Evolutionary conservation across 2,329 filamentous ascomycete species (phyloP), one percentile per base, ranked within the genome.

Genomic region (Metarhizium anisopliae): DNA sequence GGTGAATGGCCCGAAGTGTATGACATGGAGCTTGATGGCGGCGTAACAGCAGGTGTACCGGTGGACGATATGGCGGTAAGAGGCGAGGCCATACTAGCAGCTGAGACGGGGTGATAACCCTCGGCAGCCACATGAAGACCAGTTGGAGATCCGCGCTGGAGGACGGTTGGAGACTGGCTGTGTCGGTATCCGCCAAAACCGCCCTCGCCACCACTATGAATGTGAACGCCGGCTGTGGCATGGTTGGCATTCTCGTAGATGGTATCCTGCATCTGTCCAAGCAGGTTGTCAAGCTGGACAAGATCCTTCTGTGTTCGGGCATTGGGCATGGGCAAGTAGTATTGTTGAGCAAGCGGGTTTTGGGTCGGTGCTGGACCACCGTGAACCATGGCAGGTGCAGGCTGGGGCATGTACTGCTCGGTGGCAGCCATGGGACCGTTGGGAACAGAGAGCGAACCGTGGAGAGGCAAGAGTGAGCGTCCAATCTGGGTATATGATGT

Each of bases 261-360:
- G 50, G 93, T 96, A 61, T 87, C 86, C 73, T 96, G 92, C 79
- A 97, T 93, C 73, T 96, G 90, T 73, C 96, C 91, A 55, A 99
- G 82, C 70, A 97, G 89, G 67, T 91, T 88, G 70, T 97, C 94
- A 66, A 97, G 92, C 69, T 95, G 91, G 69, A 95, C 77, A 47
- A 99, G 79, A 69, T 99, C 94, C 69, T 85, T 91, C 80, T 97
- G 96, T 51, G 92, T 96, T 67, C 93, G 86, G 55, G 95, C 80
- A 65, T 91, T 95, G 51, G 85, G 85, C 77, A 95, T 90, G 10
- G 91, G 85, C 54, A 94, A 90, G 57, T 96, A 79, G 59, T 90
- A 90, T 74, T 96, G 96, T 66, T 92, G 89, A 10, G 70, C 70
- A 52, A 73, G 61, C 16, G 71, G 71, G 59, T 74, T 74, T 69